Base-by-base conservation (phyloP, 2,329 filamentous ascomycete genomes). In the Simplicillium aogashimaense region DNA sequence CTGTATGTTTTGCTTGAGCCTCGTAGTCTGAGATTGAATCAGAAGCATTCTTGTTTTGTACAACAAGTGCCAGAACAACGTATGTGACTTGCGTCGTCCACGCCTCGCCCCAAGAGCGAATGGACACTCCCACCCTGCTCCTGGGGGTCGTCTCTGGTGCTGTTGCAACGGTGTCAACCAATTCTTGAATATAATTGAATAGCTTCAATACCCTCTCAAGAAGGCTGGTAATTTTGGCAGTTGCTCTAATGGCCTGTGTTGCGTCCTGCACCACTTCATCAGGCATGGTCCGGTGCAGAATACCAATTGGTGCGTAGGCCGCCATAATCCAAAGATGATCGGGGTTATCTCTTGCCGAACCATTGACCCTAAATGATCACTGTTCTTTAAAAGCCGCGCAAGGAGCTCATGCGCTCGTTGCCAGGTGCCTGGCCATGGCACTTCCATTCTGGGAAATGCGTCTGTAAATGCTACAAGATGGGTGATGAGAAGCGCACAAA, bases 291-390 rank as follows among this genome's bases (percentile, higher is more conserved):
- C 41, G 35, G 13, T 42, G 45, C 7, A 50, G 39, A 9, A 30
- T 41, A 3, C 42, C 40, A 7, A 50, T 18, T 10, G 46, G 48
- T 4, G 43, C 36, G 25, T 42, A 47, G 18, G 43, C 45, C 3
- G 38, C 46, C 43, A 50, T 41, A 37, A 31, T 40, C 46, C 48
- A 50, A 6, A 47, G 36, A 35, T 30, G 17, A 2, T 45, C 40
- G 7, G 28, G 10, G 8, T 37, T 42, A 6, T 30, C 3, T 48
- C 42, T 1, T 32, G 35, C 25, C 20, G 29, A 11, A 49, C 29
- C 39, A 49, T 36, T 16, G 31, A 41, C n/a, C 38, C 39, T 3
- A 48, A 15, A 32, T 20, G 38, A 17, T 38, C 30, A 7, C 31
- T 33, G 4, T 18, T 3, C 5, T 30, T 11, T 4, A 47, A 11